Percentiles rank a stretch among this genome's conserved stretches.
Conservation (phyloP, 2,329 filamentous ascomycete genomes). For the Talaromyces piceae region DNA sequence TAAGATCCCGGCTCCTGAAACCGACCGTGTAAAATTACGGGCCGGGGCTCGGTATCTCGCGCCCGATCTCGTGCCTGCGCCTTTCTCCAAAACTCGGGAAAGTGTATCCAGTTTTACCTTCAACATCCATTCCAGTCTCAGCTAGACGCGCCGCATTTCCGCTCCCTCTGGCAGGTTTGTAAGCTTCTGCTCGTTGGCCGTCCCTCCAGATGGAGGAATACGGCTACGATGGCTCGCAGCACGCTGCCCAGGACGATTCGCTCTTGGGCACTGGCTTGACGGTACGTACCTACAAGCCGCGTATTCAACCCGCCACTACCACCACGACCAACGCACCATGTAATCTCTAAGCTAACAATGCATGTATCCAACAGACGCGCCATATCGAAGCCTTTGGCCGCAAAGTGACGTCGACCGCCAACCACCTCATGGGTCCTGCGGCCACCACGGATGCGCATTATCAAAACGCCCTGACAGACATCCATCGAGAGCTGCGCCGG, state of each 20-base stretch:
- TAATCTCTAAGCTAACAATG: conserved; percentile 7
- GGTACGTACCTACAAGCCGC: conserved; percentile 24
- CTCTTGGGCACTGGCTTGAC: conserved; percentile 43
- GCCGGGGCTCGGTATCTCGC: not conserved
- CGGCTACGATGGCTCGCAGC: conserved; percentile 40
- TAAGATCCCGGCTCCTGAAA: not conserved
- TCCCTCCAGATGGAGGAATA: conserved; percentile 34
- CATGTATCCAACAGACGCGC: conserved; percentile 53
- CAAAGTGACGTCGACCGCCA: conserved; percentile 90
- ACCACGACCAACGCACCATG: too few relatives aligned
- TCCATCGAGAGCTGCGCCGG: conserved; percentile 80
- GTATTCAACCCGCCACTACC: conserved; percentile 3
- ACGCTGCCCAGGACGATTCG: conserved; percentile 36
- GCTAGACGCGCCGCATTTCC: conserved; percentile 20
- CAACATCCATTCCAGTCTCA: conserved; percentile 1
- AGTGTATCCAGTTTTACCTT: not conserved
- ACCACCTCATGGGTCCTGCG: conserved; percentile 71
- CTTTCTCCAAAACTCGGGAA: not conserved
- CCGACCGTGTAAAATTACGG: not conserved
- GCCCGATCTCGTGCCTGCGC: not conserved
- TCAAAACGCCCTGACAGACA: conserved; percentile 76
- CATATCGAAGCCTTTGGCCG: conserved; percentile 87
- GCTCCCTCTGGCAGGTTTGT: conserved; percentile 17
- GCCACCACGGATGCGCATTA: conserved; percentile 57
- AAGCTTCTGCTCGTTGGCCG: conserved; percentile 3